Percentiles rank a stretch among this genome's conserved stretches.
Conservation (phyloP, 148 eudicot genomes). For the Oxyria digyna region DNA sequence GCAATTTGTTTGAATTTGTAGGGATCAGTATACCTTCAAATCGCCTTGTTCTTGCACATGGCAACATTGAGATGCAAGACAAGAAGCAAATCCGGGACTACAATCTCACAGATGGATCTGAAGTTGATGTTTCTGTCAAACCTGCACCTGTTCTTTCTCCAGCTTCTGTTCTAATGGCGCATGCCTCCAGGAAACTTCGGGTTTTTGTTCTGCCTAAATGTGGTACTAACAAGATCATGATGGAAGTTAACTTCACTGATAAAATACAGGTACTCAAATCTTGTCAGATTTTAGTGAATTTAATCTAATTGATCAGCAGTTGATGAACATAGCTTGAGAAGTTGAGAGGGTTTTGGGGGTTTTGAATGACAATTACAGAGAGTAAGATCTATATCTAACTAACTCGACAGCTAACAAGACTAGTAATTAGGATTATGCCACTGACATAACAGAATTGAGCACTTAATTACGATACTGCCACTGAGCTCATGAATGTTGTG, state of each 20-base stretch:
- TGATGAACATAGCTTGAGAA: no score
- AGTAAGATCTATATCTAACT: no score
- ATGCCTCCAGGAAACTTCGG: constrained; percentile 27
- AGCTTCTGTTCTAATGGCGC: neutral
- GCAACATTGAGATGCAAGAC: constrained; percentile 37
- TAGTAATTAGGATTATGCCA: no score
- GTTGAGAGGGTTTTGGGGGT: no score
- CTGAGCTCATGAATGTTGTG: no score
- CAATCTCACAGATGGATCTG: constrained; percentile 33
- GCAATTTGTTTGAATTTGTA: neutral
- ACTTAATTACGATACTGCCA: no score
- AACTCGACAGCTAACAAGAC: no score
- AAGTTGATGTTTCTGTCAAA: constrained; percentile 31
- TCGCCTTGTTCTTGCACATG: constrained; percentile 21
- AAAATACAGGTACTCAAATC: constrained; percentile 26
- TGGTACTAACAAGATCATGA: constrained; percentile 36
- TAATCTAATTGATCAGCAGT: no score
- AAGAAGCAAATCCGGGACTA: constrained; percentile 26
- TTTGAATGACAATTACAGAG: no score
- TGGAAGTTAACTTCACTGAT: constrained; percentile 45
- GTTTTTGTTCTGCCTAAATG: constrained; percentile 30
- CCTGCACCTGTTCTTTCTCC: constrained; percentile 11
- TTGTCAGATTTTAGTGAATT: no score
- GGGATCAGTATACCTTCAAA: constrained; percentile 15
- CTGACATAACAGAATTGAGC: no score